Evolutionary conservation across 1,139 yeast species (phyloP).

Genomic region (Blastobotrys proliferans): DNA sequence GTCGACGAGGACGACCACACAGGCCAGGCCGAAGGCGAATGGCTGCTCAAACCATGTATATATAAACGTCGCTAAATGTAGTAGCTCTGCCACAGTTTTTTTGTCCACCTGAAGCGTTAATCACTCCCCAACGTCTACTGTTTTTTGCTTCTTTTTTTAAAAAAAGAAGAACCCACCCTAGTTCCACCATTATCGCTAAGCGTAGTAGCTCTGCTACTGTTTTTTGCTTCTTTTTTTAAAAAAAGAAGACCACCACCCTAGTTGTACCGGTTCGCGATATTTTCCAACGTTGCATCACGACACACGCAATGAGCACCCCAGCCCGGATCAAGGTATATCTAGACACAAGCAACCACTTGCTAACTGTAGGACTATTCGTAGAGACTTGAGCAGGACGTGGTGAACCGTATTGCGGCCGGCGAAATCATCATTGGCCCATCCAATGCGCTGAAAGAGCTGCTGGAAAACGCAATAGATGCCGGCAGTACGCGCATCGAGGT

Average conservation of each 20-base stretch:
- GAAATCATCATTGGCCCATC: constrained; percentile 94
- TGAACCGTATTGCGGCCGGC: constrained; percentile 94
- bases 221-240: too few relatives aligned
- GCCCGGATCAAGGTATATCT: background rate
- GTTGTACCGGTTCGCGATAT: too few relatives aligned
- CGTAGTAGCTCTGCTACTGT: too few relatives aligned
- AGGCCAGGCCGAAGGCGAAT: constrained; percentile 66
- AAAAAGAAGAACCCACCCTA: too few relatives aligned
- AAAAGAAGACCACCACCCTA: too few relatives aligned
- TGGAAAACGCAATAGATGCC: constrained; percentile 82
- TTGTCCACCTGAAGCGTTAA: too few relatives aligned
- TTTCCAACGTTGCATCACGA: too few relatives aligned
- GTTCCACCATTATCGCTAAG: too few relatives aligned
- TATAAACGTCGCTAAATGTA: constrained; percentile 30
- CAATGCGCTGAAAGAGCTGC: constrained; percentile 71
- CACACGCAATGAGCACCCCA: too few relatives aligned
- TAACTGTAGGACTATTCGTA: background rate
- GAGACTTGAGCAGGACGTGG: constrained; percentile 58
- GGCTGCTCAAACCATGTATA: constrained; percentile 73
- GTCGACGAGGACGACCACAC: constrained; percentile 54
- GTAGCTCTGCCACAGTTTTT: too few relatives aligned
- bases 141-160: too few relatives aligned
- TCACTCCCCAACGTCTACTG: too few relatives aligned
- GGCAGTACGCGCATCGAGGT: constrained; percentile 59
- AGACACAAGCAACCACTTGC: background rate